phyloP scores from a whole-genome alignment of 2,329 filamentous ascomycete species.

The Pseudogymnoascus sp. region DNA sequence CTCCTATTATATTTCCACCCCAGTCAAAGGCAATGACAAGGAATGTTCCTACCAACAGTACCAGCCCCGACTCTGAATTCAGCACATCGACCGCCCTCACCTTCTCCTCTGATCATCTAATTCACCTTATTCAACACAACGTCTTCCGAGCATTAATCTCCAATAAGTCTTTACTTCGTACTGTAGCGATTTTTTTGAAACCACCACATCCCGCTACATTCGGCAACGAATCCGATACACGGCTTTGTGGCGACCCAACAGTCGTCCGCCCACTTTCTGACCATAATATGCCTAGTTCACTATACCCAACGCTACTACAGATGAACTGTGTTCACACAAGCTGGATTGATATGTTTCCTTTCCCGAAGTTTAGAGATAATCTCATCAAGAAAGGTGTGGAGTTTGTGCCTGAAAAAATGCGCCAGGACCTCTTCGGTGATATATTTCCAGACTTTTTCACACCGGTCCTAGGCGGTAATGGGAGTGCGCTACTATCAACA shows the following conservation, averaged over 20 bases:
- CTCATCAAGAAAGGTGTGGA: neutral
- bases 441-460: conserved; percentile 11
- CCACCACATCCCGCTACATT: neutral
- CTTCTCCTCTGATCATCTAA: conserved; percentile 17
- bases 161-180: conserved; percentile 16
- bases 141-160: conserved; percentile 16
- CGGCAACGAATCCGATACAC: neutral
- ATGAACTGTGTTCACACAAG: conserved; percentile 15
- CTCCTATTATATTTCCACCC: neutral
- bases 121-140: conserved; percentile 20
- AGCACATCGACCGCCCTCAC: conserved; percentile 8
- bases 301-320: conserved; percentile 16
- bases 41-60: conserved; percentile 7
- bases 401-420: conserved; percentile 9
- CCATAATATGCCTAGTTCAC: conserved; percentile 11
- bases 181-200: conserved; percentile 6
- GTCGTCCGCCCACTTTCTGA: conserved; percentile 10
- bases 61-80: conserved; percentile 4
- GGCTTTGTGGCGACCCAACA: conserved; percentile 14
- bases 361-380: conserved; percentile 15
- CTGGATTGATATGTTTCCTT: conserved; percentile 20
- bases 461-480: neutral
- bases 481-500: conserved; percentile 4
- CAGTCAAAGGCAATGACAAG: conserved; percentile 1
- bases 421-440: conserved; percentile 14